Percentiles rank a stretch among this genome's conserved stretches.
Conservation (phyloP, 352 stramenopile genomes). For the Phytophthora capsici region DNA sequence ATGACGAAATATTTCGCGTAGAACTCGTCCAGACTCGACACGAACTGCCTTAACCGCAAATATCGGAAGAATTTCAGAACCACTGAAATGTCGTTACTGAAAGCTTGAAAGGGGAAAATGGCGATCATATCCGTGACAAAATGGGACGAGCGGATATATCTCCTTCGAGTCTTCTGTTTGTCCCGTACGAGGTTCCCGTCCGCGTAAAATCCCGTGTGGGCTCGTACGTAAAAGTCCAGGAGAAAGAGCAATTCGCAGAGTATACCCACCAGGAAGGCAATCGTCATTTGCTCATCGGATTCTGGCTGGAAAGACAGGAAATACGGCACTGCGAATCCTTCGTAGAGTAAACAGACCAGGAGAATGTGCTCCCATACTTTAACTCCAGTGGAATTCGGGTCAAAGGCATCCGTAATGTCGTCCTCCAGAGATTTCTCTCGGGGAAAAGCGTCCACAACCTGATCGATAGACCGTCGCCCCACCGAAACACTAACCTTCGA, state of each 20-base stretch:
- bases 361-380: slow-evolving; percentile 66
- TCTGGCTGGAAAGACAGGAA: slow-evolving; percentile 52
- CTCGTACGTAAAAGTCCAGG: slow-evolving; percentile 60
- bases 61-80: slow-evolving; percentile 59
- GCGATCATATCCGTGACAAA: slow-evolving; percentile 61
- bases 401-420: slow-evolving; percentile 50
- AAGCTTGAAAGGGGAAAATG: slow-evolving; percentile 39
- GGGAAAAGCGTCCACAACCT: slow-evolving; percentile 20
- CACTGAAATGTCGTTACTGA: slow-evolving; percentile 16
- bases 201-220: slow-evolving; percentile 65
- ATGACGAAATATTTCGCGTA: slow-evolving; percentile 70
- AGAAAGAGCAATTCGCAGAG: slow-evolving; percentile 58
- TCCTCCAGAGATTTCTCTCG: slow-evolving; percentile 24
- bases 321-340: slow-evolving; percentile 65
- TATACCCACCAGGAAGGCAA: slow-evolving; percentile 34
- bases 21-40: slow-evolving; percentile 61
- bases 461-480: slow-evolving; percentile 18
- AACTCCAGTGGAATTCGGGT: slow-evolving; percentile 51
- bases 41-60: slow-evolving; percentile 47
- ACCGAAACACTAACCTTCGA: slow-evolving; percentile 27
- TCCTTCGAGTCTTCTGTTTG: slow-evolving; percentile 36
- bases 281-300: slow-evolving; percentile 13
- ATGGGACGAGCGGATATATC: slow-evolving; percentile 56
- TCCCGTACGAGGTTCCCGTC: slow-evolving; percentile 68
- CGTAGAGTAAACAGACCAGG: slow-evolving; percentile 54